phyloP scores from a whole-genome alignment of 805 yeast species.

The Martiniozyma abietophila region DNA sequence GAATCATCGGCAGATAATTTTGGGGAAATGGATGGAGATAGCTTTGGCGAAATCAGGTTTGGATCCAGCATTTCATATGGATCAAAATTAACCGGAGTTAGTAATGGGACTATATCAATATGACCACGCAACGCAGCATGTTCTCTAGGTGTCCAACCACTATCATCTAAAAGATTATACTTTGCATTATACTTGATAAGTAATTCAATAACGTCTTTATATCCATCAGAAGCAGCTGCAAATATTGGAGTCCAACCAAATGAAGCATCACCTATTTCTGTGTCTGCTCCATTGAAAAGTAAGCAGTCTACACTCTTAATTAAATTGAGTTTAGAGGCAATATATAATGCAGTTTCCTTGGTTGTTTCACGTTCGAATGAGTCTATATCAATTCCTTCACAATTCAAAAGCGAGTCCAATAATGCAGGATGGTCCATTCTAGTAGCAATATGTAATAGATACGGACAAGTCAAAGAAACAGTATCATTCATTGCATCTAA shows the following conservation, averaged over 20 bases:
- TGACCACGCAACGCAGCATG: constrained; percentile 92
- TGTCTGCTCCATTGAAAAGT: constrained; percentile 51
- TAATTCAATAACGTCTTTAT: constrained; percentile 41
- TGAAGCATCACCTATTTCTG: constrained; percentile 66
- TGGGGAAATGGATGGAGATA: constrained; percentile 29
- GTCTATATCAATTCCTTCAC: constrained; percentile 56
- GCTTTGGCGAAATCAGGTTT: constrained; percentile 19
- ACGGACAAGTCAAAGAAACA: constrained; percentile 38
- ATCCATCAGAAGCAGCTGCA: constrained; percentile 84
- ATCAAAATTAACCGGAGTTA: constrained; percentile 41
- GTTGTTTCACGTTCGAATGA: constrained; percentile 44
- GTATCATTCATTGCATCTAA: constrained; percentile 34
- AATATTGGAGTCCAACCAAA: constrained; percentile 96
- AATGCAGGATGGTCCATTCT: constrained; percentile 54
- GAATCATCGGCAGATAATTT: constrained; percentile 13
- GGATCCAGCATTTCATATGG: constrained; percentile 21
- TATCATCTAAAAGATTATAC: constrained; percentile 54
- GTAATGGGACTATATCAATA: constrained; percentile 51
- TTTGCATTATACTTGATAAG: constrained; percentile 48
- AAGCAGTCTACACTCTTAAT: constrained; percentile 43
- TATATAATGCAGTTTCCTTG: constrained; percentile 75
- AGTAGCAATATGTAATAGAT: constrained; percentile 56
- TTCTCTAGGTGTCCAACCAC: constrained; percentile 98
- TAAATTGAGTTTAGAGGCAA: constrained; percentile 61
- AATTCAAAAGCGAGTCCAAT: constrained; percentile 40